Conservation (phyloP, 2,329 filamentous ascomycete species). For the Rutstroemia sp. region DNA sequence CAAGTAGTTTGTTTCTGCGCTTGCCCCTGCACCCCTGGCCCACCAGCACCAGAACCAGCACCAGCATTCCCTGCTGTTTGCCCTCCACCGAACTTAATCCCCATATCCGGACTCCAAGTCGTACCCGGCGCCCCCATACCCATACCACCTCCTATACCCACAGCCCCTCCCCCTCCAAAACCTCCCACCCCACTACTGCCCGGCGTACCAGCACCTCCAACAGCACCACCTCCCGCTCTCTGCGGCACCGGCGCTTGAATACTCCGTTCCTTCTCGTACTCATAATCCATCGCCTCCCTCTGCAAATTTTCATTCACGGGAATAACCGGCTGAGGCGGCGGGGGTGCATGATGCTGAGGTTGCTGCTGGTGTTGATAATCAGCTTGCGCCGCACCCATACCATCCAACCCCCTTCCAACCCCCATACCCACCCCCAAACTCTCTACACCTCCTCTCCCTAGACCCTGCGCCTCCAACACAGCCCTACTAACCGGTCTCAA, state of each 20-base stretch:
- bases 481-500: conserved; percentile 1
- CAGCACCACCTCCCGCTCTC: conserved; percentile 30
- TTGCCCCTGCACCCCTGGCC: not conserved
- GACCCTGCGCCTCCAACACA: not conserved
- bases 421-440: too few relatives aligned
- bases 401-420: too few relatives aligned
- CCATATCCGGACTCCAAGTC: conserved; percentile 75
- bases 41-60: not conserved
- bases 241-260: conserved; percentile 8
- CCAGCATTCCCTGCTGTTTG: not conserved
- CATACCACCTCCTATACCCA: not conserved
- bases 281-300: not conserved
- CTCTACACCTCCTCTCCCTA: too few relatives aligned
- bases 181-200: not conserved
- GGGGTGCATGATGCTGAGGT: conserved; percentile 16
- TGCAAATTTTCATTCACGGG: conserved; percentile 1
- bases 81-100: conserved; percentile 60
- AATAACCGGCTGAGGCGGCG: conserved; percentile 28
- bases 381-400: conserved; percentile 11
- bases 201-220: not conserved
- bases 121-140: conserved; percentile 6
- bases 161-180: not conserved
- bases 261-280: not conserved
- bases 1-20: conserved; percentile 16
- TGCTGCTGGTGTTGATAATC: conserved; percentile 25